Conservation (phyloP, 2,329 filamentous ascomycete species). For the Apiospora kogelbergensis region DNA sequence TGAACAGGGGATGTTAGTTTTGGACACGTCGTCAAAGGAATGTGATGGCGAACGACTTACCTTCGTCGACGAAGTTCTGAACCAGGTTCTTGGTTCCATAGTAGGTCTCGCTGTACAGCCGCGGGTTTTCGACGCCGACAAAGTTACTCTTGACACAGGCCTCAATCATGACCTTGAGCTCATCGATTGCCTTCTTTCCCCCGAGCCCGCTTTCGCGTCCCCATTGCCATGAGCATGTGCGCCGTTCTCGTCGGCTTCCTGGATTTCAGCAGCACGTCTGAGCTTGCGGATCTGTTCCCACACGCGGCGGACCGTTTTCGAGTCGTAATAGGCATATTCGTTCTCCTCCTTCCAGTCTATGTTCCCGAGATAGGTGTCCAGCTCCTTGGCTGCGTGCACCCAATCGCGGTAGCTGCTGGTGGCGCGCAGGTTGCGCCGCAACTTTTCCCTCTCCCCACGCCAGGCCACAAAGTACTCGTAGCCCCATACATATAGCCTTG, state of each 20-base stretch:
- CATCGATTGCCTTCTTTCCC: slow-evolving; percentile 61
- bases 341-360: slow-evolving; percentile 77
- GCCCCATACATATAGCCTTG: slow-evolving; percentile 82
- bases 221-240: slow-evolving; percentile 38
- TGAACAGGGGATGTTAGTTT: slow-evolving; percentile 26
- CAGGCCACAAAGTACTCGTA: slow-evolving; percentile 93
- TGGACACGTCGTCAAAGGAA: background rate
- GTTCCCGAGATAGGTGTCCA: slow-evolving; percentile 82
- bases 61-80: slow-evolving; percentile 86
- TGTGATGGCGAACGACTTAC: slow-evolving; percentile 41
- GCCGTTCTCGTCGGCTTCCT: slow-evolving; percentile 34
- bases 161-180: slow-evolving; percentile 76
- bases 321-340: slow-evolving; percentile 83
- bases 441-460: slow-evolving; percentile 72
- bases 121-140: slow-evolving; percentile 87
- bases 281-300: slow-evolving; percentile 71
- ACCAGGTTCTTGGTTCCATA: slow-evolving; percentile 95
- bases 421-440: slow-evolving; percentile 70
- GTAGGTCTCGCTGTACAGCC: slow-evolving; percentile 96
- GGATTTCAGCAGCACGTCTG: slow-evolving; percentile 57
- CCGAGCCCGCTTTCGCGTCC: slow-evolving; percentile 32
- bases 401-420: slow-evolving; percentile 80
- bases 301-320: slow-evolving; percentile 76
- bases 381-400: slow-evolving; percentile 73
- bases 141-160: slow-evolving; percentile 98